These are phyloP conservation scores for Apophysomyces ossiformis DNA, from an alignment of 371 early-diverging fungal genomes.

Conservation along the genomic window DNA sequence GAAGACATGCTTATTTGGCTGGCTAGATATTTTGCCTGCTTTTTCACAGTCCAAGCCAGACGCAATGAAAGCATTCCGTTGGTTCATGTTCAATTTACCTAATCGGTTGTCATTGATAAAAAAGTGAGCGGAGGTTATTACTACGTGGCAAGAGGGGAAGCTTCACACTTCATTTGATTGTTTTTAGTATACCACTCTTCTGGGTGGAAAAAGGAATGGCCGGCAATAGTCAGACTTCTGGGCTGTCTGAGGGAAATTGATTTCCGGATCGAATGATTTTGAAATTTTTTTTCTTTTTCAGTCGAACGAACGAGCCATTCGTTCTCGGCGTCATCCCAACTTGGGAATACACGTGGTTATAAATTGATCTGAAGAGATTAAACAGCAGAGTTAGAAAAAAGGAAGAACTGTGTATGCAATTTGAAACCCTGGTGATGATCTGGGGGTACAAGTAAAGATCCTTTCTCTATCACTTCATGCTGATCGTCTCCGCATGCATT, in stretches of 20 bases:
- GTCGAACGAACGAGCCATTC: conserved; percentile 8
- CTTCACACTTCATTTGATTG: too few relatives aligned
- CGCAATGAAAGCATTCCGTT: not conserved
- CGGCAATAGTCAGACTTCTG: too few relatives aligned
- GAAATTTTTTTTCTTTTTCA: conserved; percentile 1
- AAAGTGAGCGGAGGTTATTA: not conserved
- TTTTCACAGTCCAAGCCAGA: too few relatives aligned
- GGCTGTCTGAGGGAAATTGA: not conserved
- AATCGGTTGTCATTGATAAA: not conserved
- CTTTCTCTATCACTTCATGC: not conserved
- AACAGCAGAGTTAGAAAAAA: not conserved
- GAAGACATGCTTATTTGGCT: too few relatives aligned
- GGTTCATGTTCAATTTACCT: not conserved
- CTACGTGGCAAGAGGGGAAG: too few relatives aligned
- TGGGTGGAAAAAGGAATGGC: not conserved
- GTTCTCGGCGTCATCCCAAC: conserved; percentile 5
- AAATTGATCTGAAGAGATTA: not conserved
- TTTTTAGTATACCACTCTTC: too few relatives aligned
- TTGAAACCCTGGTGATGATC: not conserved
- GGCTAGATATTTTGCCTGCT: too few relatives aligned
- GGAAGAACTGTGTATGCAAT: too few relatives aligned
- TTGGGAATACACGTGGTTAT: conserved; percentile 9
- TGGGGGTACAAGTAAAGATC: not conserved
- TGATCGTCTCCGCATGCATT: conserved; percentile 8
- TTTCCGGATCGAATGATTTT: conserved; percentile 11